Conservation (phyloP, 176 grass and related monocot species). For the Thalia dealbata region DNA sequence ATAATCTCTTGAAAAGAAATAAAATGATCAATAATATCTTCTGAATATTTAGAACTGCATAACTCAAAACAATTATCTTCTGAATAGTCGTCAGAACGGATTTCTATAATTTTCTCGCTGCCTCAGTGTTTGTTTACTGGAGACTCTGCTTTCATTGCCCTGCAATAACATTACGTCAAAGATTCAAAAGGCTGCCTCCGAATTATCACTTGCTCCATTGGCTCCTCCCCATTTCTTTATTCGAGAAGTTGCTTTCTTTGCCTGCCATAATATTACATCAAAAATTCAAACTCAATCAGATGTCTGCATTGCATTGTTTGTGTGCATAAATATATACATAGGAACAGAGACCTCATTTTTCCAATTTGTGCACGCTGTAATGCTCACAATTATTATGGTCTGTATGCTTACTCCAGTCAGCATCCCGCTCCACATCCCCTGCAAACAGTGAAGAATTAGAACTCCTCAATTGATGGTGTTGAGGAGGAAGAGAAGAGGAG, state of each 20-base stretch:
- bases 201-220: not conserved
- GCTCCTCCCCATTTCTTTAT: conserved; percentile 11
- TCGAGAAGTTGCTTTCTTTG: not conserved
- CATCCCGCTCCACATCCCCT: conserved; percentile 17
- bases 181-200: too few species aligned
- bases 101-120: too few species aligned
- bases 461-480: too few species aligned
- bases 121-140: too few species aligned
- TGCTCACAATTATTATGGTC: not conserved
- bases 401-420: not conserved
- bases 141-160: too few species aligned
- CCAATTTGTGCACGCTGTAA: conserved; percentile 5
- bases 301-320: not conserved
- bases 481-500: not conserved
- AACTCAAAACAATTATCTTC: too few species aligned
- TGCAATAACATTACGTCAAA: too few species aligned
- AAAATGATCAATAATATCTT: too few species aligned
- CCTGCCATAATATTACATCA: not conserved
- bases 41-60: too few species aligned
- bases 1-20: too few species aligned
- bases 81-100: too few species aligned
- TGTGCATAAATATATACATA: not conserved
- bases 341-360: conserved; percentile 3
- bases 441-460: not conserved
- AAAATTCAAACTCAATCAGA: not conserved